Conservation (phyloP, 2,329 filamentous ascomycete genomes). For the Pestalotiopsis sp. region DNA sequence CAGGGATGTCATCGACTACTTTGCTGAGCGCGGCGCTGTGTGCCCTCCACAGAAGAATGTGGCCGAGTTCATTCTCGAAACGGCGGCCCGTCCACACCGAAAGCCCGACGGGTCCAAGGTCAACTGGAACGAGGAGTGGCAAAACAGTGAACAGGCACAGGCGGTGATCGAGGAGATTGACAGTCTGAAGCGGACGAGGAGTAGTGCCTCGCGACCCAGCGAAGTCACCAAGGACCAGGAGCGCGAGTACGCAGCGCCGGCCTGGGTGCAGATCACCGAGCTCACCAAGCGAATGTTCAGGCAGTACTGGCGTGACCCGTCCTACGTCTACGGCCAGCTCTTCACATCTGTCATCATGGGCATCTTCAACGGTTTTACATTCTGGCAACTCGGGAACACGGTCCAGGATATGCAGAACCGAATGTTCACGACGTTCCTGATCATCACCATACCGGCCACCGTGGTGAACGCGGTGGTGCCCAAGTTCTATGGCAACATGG, state of each 20-base stretch:
- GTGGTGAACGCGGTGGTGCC: constrained; percentile 75
- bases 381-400: constrained; percentile 65
- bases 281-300: constrained; percentile 79
- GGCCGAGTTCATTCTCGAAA: constrained; percentile 59
- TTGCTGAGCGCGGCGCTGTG: constrained; percentile 47
- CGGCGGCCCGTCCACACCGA: constrained; percentile 54
- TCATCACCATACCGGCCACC: constrained; percentile 68
- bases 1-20: constrained; percentile 51
- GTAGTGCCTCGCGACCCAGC: constrained; percentile 19
- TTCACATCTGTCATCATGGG: constrained; percentile 46
- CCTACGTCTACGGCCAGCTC: constrained; percentile 85
- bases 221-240: constrained; percentile 56
- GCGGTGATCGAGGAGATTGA: constrained; percentile 67
- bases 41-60: constrained; percentile 54
- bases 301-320: constrained; percentile 89
- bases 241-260: constrained; percentile 81
- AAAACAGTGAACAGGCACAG: constrained; percentile 52
- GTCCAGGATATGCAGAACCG: constrained; percentile 74
- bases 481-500: constrained; percentile 77
- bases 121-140: constrained; percentile 66
- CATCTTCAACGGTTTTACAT: constrained; percentile 9
- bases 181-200: constrained; percentile 48
- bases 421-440: constrained; percentile 74
- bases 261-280: constrained; percentile 66
- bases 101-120: constrained; percentile 42